A percentile compares a stretch with the other conserved stretches of the same genome.
Conservation (phyloP, 148 eudicot genomes). For the Diospyros kaki region DNA sequence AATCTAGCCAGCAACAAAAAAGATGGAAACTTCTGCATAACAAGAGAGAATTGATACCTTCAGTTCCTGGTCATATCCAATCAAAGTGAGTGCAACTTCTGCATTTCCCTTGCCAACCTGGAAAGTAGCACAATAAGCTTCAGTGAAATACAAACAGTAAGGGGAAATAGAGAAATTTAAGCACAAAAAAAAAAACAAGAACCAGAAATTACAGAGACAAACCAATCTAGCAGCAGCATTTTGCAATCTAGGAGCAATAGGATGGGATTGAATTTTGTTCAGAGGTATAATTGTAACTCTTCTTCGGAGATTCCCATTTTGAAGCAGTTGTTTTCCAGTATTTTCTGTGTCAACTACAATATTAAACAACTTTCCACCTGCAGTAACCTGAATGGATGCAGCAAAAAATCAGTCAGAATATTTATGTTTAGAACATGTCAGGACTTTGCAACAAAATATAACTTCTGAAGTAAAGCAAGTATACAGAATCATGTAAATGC, state of each 20-base stretch:
- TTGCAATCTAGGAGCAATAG: constrained; percentile 57
- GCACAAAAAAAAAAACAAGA: not conserved
- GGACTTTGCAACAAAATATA: constrained; percentile 2
- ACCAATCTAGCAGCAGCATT: constrained; percentile 79
- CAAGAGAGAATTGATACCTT: constrained; percentile 41
- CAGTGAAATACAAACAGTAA: not conserved
- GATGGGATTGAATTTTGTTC: constrained; percentile 80
- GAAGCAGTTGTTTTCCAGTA: constrained; percentile 84
- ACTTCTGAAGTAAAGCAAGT: constrained; percentile 4
- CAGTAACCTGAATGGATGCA: constrained; percentile 66
- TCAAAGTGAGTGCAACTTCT: constrained; percentile 80
- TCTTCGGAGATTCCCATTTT: constrained; percentile 83
- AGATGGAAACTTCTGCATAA: not conserved
- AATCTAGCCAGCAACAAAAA: not conserved
- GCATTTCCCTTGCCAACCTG: constrained; percentile 97
- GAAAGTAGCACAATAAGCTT: constrained; percentile 3
- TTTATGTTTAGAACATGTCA: not conserved
- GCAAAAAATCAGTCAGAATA: not conserved
- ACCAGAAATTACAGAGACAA: constrained; percentile 11
- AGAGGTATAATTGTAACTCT: constrained; percentile 90
- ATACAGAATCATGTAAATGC: constrained; percentile 9
- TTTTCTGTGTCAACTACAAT: constrained; percentile 86
- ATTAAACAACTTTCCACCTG: constrained; percentile 87
- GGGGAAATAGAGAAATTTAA: not conserved
- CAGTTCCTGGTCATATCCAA: constrained; percentile 82